Evolutionary conservation across 441 rosid species (phyloP).

Genomic region (Metrosideros polymorpha): DNA sequence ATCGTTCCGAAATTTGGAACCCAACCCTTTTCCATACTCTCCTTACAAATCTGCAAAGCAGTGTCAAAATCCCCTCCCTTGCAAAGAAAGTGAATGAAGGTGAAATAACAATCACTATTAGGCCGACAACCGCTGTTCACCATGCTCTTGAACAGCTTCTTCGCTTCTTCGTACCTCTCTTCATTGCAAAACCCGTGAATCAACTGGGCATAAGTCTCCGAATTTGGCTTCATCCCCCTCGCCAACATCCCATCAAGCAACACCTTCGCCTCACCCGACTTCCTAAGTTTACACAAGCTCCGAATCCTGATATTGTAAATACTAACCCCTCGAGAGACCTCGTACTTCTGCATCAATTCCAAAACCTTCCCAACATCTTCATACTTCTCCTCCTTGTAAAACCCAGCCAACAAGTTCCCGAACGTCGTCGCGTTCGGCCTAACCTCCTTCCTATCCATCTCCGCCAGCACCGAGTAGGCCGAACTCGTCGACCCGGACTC

Average conservation of each 20-base stretch:
- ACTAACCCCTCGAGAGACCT: constrained; percentile 21
- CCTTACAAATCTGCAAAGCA: constrained; percentile 42
- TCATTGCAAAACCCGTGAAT: constrained; percentile 66
- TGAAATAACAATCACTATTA: constrained; percentile 43
- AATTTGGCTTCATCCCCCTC: constrained; percentile 40
- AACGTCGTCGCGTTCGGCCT: constrained; percentile 41
- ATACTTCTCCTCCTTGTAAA: constrained; percentile 54
- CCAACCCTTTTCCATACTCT: constrained; percentile 64
- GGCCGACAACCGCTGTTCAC: constrained; percentile 32
- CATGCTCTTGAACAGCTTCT: constrained; percentile 52
- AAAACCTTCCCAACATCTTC: constrained; percentile 64
- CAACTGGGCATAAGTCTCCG: constrained; percentile 42
- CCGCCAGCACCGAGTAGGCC: constrained; percentile 44
- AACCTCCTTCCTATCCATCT: constrained; percentile 61
- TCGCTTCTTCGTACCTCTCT: constrained; percentile 56
- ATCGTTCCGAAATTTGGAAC: constrained; percentile 49
- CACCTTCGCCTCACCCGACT: constrained; percentile 42
- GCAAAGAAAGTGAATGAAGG: constrained; percentile 44
- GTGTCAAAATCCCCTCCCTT: constrained; percentile 50
- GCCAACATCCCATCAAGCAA: constrained; percentile 50
- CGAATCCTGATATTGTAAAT: constrained; percentile 53
- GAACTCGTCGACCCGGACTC: constrained; percentile 60
- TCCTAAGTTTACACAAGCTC: constrained; percentile 56
- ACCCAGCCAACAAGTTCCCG: constrained; percentile 49
- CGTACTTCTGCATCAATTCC: constrained; percentile 49